These are phyloP conservation scores for Ustulina deusta DNA, from an alignment of 2,329 filamentous ascomycete genomes.

Conservation along the genomic window DNA sequence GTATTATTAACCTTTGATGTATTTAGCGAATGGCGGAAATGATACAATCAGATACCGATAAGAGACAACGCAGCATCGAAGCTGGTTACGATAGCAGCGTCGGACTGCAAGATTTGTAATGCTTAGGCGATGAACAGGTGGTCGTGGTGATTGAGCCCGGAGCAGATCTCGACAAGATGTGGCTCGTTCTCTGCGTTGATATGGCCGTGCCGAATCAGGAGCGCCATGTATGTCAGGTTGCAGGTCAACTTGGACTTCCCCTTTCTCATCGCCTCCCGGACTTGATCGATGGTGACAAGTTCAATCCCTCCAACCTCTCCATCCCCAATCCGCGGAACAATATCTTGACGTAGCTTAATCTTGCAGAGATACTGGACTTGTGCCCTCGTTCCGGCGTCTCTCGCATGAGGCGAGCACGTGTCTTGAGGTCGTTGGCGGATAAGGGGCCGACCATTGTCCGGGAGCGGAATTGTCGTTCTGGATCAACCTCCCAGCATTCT, in stretches of 20 bases:
- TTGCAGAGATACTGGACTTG: slow-evolving; percentile 19
- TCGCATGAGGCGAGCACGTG: neutral
- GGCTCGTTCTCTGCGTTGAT: slow-evolving; percentile 19
- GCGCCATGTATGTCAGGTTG: slow-evolving; percentile 12
- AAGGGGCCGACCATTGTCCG: neutral
- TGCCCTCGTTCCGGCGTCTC: neutral
- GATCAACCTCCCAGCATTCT: slow-evolving; percentile 3
- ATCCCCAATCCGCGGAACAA: slow-evolving; percentile 5
- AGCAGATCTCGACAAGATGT: slow-evolving; percentile 7
- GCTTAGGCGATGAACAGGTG: slow-evolving; percentile 2
- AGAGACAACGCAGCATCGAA: neutral
- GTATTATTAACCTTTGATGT: no score
- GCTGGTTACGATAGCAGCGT: neutral
- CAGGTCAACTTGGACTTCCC: slow-evolving; percentile 14
- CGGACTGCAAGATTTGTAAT: neutral
- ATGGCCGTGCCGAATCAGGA: slow-evolving; percentile 9
- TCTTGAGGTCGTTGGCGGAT: neutral
- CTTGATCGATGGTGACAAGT: slow-evolving; percentile 13
- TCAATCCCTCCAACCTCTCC: slow-evolving; percentile 13
- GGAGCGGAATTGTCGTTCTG: neutral
- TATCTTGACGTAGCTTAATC: slow-evolving; percentile 12
- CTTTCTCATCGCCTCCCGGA: neutral
- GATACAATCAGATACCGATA: no score
- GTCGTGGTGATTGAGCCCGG: slow-evolving; percentile 5
- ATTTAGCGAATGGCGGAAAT: no score